Conservation (phyloP, 2,329 filamentous ascomycete species). For the Stachybotrys chartarum region DNA sequence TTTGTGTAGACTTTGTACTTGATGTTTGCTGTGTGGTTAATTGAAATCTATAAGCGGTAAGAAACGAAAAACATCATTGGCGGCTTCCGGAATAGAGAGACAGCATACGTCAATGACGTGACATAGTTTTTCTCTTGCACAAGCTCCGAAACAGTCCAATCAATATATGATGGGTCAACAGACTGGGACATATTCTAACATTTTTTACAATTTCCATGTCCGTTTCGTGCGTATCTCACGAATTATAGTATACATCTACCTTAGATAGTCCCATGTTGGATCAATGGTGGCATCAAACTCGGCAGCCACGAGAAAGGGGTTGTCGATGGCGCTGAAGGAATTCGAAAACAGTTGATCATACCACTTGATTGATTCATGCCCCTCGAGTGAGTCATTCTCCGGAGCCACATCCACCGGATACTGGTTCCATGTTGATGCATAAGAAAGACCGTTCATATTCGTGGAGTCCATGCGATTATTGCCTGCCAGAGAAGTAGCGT, state of each 20-base stretch:
- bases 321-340: slow-evolving; percentile 24
- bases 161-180: no score
- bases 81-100: no score
- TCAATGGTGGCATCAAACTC: slow-evolving; percentile 24
- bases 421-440: neutral
- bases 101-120: no score
- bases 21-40: no score
- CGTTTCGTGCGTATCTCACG: neutral
- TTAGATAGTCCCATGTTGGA: slow-evolving; percentile 21
- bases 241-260: neutral
- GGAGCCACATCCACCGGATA: neutral
- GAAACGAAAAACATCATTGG: no score
- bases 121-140: no score
- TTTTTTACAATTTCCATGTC: neutral
- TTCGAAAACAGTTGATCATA: slow-evolving; percentile 25
- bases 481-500: neutral
- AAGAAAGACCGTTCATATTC: neutral
- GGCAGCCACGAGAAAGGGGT: slow-evolving; percentile 22
- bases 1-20: no score
- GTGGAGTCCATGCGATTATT: neutral
- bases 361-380: slow-evolving; percentile 26
- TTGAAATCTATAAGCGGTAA: no score
- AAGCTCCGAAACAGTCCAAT: no score
- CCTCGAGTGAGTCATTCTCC: slow-evolving; percentile 13
- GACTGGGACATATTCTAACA: neutral